phyloP scores from a whole-genome alignment of 345 rosid genomes.

The Boechera stricta region DNA sequence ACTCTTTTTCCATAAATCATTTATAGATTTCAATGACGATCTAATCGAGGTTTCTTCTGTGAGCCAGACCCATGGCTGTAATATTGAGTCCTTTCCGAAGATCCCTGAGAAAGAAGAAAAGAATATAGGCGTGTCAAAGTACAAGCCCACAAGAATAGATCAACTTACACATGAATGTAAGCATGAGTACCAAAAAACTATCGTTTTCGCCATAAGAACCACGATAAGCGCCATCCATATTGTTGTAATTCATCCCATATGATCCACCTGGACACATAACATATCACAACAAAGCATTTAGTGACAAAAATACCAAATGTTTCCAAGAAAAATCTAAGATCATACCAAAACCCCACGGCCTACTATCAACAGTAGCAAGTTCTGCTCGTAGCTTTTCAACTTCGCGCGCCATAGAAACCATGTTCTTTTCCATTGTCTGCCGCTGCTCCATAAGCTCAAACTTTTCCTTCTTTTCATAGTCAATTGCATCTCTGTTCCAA shows the following conservation, averaged over 20 bases:
- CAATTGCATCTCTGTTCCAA: constrained; percentile 66
- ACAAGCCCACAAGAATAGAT: constrained; percentile 23
- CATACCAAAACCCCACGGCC: constrained; percentile 79
- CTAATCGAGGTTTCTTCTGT: constrained; percentile 72
- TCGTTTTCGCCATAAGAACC: constrained; percentile 73
- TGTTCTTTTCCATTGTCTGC: constrained; percentile 90
- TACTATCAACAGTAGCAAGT: constrained; percentile 63
- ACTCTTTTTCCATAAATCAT: constrained; percentile 37
- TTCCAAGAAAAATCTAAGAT: constrained; percentile 27
- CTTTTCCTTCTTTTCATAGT: constrained; percentile 93
- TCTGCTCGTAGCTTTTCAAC: constrained; percentile 95
- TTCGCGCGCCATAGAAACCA: constrained; percentile 98
- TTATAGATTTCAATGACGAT: constrained; percentile 60
- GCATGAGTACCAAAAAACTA: constrained; percentile 64
- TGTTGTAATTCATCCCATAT: constrained; percentile 67
- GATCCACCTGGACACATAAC: constrained; percentile 60
- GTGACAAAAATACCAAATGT: constrained; percentile 12
- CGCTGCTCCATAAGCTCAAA: constrained; percentile 91
- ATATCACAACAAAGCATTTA: constrained; percentile 14
- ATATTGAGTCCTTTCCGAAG: constrained; percentile 63
- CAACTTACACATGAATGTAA: constrained; percentile 26
- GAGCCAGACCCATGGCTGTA: constrained; percentile 75
- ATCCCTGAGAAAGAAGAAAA: constrained; percentile 57
- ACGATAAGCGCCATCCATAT: constrained; percentile 58
- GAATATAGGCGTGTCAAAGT: constrained; percentile 20